A percentile compares a stretch with the other conserved stretches of the same genome.
Conservation (phyloP, 495 filamentous ascomycete species). For the Xylaria cubensis region DNA sequence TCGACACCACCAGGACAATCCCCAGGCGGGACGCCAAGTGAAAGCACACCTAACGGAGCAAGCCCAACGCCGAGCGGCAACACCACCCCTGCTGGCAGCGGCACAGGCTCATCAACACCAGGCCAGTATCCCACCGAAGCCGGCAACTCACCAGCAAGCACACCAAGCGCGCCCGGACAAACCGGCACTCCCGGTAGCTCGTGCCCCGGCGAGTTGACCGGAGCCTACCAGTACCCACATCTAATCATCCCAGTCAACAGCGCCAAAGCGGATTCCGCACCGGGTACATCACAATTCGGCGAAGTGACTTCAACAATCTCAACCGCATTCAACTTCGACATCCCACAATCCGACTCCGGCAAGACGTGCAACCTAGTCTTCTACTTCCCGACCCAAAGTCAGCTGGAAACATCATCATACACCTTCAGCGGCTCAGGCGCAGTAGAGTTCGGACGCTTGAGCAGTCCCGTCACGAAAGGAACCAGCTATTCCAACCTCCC, state of each 20-base stretch:
- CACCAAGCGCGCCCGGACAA: not conserved
- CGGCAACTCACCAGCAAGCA: not conserved
- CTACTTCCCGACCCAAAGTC: conserved; percentile 62
- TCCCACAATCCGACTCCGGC: conserved; percentile 58
- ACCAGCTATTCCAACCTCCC: conserved; percentile 63
- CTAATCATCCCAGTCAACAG: conserved; percentile 71
- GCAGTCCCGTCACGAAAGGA: conserved; percentile 40
- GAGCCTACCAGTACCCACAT: conserved; percentile 66
- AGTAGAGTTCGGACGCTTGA: conserved; percentile 59
- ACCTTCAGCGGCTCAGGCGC: conserved; percentile 64
- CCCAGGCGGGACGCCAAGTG: not conserved
- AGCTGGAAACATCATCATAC: conserved; percentile 63
- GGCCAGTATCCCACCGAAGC: not conserved
- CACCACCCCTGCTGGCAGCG: too few relatives aligned
- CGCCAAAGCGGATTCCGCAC: conserved; percentile 55
- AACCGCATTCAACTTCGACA: conserved; percentile 73
- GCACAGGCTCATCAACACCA: not conserved
- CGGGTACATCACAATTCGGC: conserved; percentile 62
- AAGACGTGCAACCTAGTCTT: conserved; percentile 72
- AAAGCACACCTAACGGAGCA: not conserved
- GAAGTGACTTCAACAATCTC: conserved; percentile 62
- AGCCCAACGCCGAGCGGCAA: not conserved
- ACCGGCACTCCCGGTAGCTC: conserved; percentile 30
- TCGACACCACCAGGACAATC: too few relatives aligned
- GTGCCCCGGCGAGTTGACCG: conserved; percentile 60